A percentile compares a stretch with the other conserved stretches of the same genome.
Evolutionary conservation across 2,329 filamentous ascomycete genomes (phyloP).

Genomic region (Verticillium nubilum): DNA sequence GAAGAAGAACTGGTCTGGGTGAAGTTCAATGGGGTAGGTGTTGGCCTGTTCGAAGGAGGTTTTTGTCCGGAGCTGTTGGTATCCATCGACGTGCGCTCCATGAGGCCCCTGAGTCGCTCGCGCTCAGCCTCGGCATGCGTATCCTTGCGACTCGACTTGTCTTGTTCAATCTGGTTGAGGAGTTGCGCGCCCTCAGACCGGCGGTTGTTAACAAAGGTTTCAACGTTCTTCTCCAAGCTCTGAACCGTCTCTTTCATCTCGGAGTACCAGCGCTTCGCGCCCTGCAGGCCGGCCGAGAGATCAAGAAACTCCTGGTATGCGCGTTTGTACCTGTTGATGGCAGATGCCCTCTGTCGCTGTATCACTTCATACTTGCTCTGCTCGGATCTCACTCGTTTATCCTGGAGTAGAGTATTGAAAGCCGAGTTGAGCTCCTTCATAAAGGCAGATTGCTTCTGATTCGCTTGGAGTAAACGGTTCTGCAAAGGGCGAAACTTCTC

Average conservation of each 20-base stretch:
- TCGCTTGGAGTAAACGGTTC: slow-evolving; percentile 83
- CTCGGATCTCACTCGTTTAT: slow-evolving; percentile 88
- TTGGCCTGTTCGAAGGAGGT: slow-evolving; percentile 25
- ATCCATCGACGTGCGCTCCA: slow-evolving; percentile 96
- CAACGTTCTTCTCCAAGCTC: slow-evolving; percentile 90
- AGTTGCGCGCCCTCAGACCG: slow-evolving; percentile 87
- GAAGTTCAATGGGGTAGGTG: slow-evolving; percentile 29
- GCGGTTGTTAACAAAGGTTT: slow-evolving; percentile 93
- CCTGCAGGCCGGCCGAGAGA: slow-evolving; percentile 75
- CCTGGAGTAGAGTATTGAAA: slow-evolving; percentile 84
- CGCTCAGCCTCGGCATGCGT: slow-evolving; percentile 74
- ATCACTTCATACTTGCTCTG: slow-evolving; percentile 93
- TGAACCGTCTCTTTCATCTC: slow-evolving; percentile 96
- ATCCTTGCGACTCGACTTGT: slow-evolving; percentile 56
- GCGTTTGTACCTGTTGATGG: slow-evolving; percentile 83
- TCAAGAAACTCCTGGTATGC: slow-evolving; percentile 92
- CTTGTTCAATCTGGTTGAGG: slow-evolving; percentile 79
- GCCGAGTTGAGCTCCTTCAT: slow-evolving; percentile 90
- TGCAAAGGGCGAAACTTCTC: slow-evolving; percentile 96
- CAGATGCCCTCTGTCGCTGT: slow-evolving; percentile 73
- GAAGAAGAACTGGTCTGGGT: slow-evolving; percentile 17
- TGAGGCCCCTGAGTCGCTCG: slow-evolving; percentile 78
- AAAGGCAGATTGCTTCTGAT: slow-evolving; percentile 87
- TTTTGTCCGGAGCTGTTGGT: slow-evolving; percentile 35
- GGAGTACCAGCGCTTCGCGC: slow-evolving; percentile 87